These are phyloP conservation scores for Penstemon barbatus DNA, from an alignment of 257 asterid species.

Conservation along the genomic window DNA sequence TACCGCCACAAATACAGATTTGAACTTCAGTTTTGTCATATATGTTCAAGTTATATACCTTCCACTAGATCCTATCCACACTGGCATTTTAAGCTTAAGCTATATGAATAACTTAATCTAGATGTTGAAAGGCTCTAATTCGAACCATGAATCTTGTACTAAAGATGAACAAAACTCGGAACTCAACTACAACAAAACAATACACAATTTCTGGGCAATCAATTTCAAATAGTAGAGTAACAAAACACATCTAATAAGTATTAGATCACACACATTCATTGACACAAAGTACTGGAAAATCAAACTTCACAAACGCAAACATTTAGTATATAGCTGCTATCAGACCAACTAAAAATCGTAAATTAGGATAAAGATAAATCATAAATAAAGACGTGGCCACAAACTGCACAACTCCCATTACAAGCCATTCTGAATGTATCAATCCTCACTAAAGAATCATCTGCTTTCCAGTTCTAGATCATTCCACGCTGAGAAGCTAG, in stretches of 20 bases:
- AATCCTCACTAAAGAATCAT: not conserved
- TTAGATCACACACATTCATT: slow-evolving; percentile 41
- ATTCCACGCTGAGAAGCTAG: slow-evolving; percentile 27
- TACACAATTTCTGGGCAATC: not conserved
- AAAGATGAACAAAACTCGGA: not conserved
- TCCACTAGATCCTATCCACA: too few species aligned
- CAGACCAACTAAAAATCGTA: slow-evolving; percentile 28
- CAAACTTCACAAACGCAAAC: slow-evolving; percentile 41
- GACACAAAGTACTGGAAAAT: slow-evolving; percentile 25
- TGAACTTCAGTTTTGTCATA: too few species aligned
- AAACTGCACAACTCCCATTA: slow-evolving; percentile 25
- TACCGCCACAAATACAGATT: too few species aligned
- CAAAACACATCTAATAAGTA: slow-evolving; percentile 32
- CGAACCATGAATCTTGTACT: not conserved
- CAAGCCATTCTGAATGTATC: slow-evolving; percentile 24
- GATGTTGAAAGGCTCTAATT: not conserved
- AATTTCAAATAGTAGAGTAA: slow-evolving; percentile 6
- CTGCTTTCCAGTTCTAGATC: slow-evolving; percentile 6
- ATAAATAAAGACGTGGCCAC: slow-evolving; percentile 19
- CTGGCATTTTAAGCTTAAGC: too few species aligned
- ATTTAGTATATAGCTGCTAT: slow-evolving; percentile 28
- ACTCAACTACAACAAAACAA: not conserved
- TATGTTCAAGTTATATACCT: too few species aligned
- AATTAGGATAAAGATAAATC: slow-evolving; percentile 30
- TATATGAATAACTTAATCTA: not conserved